A percentile compares a stretch with the other conserved stretches of the same genome.
phyloP scores from a whole-genome alignment of 345 rosid genomes.

The Firmiana major region DNA sequence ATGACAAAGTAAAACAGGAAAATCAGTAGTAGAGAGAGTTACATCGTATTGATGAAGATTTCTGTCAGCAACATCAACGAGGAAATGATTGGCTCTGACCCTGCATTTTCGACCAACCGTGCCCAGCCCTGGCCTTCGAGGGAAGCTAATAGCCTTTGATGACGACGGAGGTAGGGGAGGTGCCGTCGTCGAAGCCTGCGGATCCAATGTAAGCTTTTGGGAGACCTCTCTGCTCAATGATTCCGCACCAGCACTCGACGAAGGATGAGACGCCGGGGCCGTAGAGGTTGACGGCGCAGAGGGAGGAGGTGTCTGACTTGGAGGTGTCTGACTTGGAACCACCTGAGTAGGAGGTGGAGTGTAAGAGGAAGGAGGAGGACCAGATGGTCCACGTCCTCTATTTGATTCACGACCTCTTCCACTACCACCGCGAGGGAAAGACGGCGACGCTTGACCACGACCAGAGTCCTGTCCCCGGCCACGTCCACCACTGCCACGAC shows the following conservation, averaged over 20 bases:
- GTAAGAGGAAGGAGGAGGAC: not conserved
- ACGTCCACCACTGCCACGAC: not conserved
- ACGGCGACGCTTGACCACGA: slow-evolving; percentile 21
- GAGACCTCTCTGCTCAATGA: not conserved
- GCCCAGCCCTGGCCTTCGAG: slow-evolving; percentile 52
- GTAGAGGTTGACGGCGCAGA: not conserved
- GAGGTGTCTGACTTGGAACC: not conserved
- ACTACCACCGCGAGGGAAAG: not conserved
- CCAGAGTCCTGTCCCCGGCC: slow-evolving; percentile 13
- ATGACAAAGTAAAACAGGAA: not conserved
- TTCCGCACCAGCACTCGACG: not conserved
- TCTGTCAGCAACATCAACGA: slow-evolving; percentile 37
- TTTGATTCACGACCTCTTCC: not conserved
- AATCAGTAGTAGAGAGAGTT: not conserved
- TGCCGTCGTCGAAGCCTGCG: not conserved
- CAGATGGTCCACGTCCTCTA: not conserved
- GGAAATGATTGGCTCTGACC: slow-evolving; percentile 66
- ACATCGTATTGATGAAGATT: slow-evolving; percentile 72
- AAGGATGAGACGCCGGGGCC: not conserved
- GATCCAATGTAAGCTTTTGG: slow-evolving; percentile 14
- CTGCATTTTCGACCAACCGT: slow-evolving; percentile 29
- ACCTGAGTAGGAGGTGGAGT: not conserved
- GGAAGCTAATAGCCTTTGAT: slow-evolving; percentile 32
- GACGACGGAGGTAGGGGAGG: slow-evolving; percentile 40
- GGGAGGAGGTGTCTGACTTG: not conserved